A percentile compares a stretch with the other conserved stretches of the same genome.
Evolutionary conservation across 179 eudicot species (phyloP).

Genomic region (Dionaea muscipula): DNA sequence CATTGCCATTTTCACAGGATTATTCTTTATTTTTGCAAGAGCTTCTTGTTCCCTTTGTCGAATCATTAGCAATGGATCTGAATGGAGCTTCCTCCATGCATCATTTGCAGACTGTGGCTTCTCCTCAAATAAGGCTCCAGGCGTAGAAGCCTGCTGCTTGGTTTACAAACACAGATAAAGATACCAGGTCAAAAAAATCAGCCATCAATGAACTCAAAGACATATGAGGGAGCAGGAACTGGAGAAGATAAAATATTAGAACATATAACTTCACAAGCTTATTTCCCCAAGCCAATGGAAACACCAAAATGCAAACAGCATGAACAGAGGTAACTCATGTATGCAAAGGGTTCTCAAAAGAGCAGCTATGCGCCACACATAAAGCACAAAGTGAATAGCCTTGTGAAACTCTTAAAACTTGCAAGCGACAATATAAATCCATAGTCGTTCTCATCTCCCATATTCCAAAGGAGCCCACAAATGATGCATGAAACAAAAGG

Average conservation of each 20-base stretch:
- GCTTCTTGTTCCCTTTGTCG: slow-evolving; percentile 95
- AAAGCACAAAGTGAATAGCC: too few relatives aligned
- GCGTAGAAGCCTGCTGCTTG: slow-evolving; percentile 36
- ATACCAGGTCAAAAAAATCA: not conserved
- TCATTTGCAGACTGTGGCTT: slow-evolving; percentile 95
- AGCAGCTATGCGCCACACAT: too few relatives aligned
- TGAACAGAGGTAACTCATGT: not conserved
- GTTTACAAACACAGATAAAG: slow-evolving; percentile 1
- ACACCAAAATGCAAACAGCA: not conserved
- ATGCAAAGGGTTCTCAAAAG: too few relatives aligned
- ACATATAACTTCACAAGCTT: too few relatives aligned
- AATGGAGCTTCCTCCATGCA: slow-evolving; percentile 95
- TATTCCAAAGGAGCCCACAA: too few relatives aligned
- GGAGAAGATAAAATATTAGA: not conserved
- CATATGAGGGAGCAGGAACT: not conserved
- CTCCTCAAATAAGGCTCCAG: slow-evolving; percentile 93
- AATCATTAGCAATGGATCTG: slow-evolving; percentile 88
- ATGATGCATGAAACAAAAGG: too few relatives aligned
- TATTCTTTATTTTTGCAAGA: slow-evolving; percentile 76
- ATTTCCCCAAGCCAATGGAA: not conserved
- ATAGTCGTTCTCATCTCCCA: too few relatives aligned
- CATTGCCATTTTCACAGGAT: slow-evolving; percentile 92
- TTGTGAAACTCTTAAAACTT: too few relatives aligned
- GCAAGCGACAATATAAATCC: too few relatives aligned
- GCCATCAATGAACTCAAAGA: not conserved